Evolutionary conservation across 495 filamentous ascomycete genomes (phyloP).

Genomic region (Ramalina intermedia): DNA sequence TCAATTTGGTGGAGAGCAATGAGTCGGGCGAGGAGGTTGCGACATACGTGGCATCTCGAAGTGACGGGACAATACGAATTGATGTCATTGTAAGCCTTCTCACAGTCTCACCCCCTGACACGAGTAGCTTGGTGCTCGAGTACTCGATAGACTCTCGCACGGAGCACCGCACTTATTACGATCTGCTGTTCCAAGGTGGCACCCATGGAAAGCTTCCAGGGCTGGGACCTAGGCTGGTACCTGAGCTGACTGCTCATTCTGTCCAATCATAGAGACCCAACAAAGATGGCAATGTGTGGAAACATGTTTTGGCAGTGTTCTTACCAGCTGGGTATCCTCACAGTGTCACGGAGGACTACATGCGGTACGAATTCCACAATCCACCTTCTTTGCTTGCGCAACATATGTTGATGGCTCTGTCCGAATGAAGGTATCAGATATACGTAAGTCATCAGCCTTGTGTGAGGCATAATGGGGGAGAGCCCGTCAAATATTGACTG

Average conservation of each 20-base stretch:
- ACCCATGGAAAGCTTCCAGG: background rate
- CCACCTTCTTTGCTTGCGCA: background rate
- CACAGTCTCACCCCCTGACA: background rate
- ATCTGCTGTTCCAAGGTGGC: background rate
- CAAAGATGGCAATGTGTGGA: constrained; percentile 14
- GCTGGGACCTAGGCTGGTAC: background rate
- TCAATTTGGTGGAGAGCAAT: constrained; percentile 27
- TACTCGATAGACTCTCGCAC: background rate
- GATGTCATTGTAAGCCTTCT: constrained; percentile 14
- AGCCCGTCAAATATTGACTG: too few relatives aligned
- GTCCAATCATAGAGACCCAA: constrained; percentile 7
- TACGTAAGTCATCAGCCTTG: constrained; percentile 31
- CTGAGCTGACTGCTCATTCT: background rate
- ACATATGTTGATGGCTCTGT: background rate
- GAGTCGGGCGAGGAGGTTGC: constrained; percentile 35
- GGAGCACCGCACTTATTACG: background rate
- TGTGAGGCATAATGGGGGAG: constrained; percentile 12
- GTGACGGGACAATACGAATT: constrained; percentile 10
- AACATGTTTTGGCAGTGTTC: constrained; percentile 53
- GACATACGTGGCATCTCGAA: constrained; percentile 26
- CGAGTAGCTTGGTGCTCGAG: too few relatives aligned
- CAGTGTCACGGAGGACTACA: constrained; percentile 81
- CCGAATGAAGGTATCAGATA: constrained; percentile 51
- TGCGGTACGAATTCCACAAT: constrained; percentile 40
- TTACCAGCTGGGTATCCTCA: constrained; percentile 87